These are phyloP conservation scores for Echinosophora koreensis DNA, from an alignment of 306 rosid species.

Conservation along the genomic window DNA sequence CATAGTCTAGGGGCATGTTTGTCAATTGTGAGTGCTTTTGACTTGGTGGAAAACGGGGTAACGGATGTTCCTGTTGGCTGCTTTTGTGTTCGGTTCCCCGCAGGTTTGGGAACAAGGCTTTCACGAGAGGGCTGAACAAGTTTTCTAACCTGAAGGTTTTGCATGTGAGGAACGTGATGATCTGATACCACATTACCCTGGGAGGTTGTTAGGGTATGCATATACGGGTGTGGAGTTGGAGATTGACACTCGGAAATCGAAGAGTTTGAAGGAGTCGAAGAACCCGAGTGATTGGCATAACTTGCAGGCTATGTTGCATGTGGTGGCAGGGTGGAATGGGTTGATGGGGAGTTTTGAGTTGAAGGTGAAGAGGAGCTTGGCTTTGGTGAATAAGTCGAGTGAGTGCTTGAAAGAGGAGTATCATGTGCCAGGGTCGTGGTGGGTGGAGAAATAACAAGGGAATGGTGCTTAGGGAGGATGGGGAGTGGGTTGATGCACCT, in stretches of 20 bases:
- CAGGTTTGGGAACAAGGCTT: slow-evolving; percentile 59
- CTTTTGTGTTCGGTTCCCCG: slow-evolving; percentile 63
- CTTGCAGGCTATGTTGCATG: slow-evolving; percentile 72
- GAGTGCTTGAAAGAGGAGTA: slow-evolving; percentile 55
- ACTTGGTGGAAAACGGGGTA: slow-evolving; percentile 66
- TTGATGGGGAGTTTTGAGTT: slow-evolving; percentile 56
- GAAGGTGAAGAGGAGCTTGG: slow-evolving; percentile 74
- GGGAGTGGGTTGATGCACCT: slow-evolving; percentile 65
- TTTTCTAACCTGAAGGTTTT: slow-evolving; percentile 52
- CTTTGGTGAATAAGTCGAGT: slow-evolving; percentile 70
- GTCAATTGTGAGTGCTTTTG: slow-evolving; percentile 61
- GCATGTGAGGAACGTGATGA: slow-evolving; percentile 64
- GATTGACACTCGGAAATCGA: slow-evolving; percentile 65
- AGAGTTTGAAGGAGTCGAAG: slow-evolving; percentile 66
- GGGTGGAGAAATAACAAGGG: slow-evolving; percentile 84
- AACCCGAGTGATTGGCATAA: slow-evolving; percentile 73
- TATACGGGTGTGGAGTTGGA: slow-evolving; percentile 53
- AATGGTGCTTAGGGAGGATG: slow-evolving; percentile 60
- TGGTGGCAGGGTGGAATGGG: slow-evolving; percentile 87
- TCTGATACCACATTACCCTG: slow-evolving; percentile 55
- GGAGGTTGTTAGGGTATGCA: slow-evolving; percentile 54
- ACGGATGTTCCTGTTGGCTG: slow-evolving; percentile 56
- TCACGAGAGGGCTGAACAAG: slow-evolving; percentile 45
- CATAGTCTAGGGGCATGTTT: slow-evolving; percentile 74
- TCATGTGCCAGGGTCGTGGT: slow-evolving; percentile 63